These are phyloP conservation scores for Fusarium sarcochroum DNA, from an alignment of 2,329 filamentous ascomycete species.

Conservation along the genomic window DNA sequence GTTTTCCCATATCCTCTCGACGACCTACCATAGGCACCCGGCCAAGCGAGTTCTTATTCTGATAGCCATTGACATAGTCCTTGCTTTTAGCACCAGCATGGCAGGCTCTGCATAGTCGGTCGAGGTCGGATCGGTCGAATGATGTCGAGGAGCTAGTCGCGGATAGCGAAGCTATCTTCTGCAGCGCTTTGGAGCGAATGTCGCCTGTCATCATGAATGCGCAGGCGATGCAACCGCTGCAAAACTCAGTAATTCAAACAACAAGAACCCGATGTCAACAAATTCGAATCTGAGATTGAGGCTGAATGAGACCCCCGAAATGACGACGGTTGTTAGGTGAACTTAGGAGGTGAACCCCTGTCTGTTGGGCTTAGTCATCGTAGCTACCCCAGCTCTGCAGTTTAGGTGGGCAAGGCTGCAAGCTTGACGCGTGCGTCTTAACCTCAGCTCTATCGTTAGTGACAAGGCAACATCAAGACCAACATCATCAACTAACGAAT, in stretches of 20 bases:
- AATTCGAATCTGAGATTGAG: constrained; percentile 24
- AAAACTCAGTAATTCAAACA: constrained; percentile 18
- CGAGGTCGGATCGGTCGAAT: constrained; percentile 74
- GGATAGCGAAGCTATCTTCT: constrained; percentile 76
- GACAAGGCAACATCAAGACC: constrained; percentile 42
- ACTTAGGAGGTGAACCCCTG: constrained; percentile 47
- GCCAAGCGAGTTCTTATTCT: constrained; percentile 61
- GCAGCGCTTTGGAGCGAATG: constrained; percentile 73
- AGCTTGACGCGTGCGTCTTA: constrained; percentile 60
- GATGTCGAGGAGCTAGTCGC: constrained; percentile 66
- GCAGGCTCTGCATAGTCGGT: constrained; percentile 72
- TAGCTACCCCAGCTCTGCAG: constrained; percentile 53
- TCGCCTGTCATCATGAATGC: constrained; percentile 63
- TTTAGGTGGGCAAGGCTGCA: constrained; percentile 63
- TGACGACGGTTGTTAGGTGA: constrained; percentile 41
- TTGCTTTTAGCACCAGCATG: constrained; percentile 61
- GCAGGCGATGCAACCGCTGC: constrained; percentile 2
- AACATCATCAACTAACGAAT: constrained; percentile 30
- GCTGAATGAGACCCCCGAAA: constrained; percentile 29
- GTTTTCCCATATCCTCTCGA: not conserved
- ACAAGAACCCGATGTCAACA: constrained; percentile 35
- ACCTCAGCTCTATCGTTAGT: constrained; percentile 48
- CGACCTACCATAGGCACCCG: constrained; percentile 72
- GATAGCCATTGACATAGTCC: constrained; percentile 64
- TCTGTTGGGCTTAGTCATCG: constrained; percentile 57